Percentiles rank a stretch among this genome's conserved stretches.
These are phyloP conservation scores for Tuber aestivum DNA, from an alignment of 495 filamentous ascomycete species.

Conservation along the genomic window DNA sequence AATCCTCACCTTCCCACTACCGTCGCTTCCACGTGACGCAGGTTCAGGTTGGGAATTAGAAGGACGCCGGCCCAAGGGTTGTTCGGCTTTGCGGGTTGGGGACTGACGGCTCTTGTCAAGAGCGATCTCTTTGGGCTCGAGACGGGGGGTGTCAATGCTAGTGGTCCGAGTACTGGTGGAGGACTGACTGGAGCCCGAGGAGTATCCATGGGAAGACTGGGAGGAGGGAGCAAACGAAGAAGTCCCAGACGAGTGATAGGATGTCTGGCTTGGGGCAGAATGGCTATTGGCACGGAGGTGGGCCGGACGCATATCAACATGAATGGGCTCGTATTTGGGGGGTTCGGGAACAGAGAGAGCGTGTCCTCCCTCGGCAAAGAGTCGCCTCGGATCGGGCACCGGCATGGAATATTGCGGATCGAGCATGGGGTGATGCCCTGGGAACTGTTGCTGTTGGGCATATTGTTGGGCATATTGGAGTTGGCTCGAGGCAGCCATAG, in stretches of 20 bases:
- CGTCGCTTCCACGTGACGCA: constrained; percentile 31
- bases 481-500: constrained; percentile 12
- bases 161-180: constrained; percentile 38
- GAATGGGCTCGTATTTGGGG: constrained; percentile 21
- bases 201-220: constrained; percentile 40
- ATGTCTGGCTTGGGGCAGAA: constrained; percentile 19
- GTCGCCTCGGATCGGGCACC: constrained; percentile 19
- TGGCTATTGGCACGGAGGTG: constrained; percentile 30
- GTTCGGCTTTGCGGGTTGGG: constrained; percentile 18
- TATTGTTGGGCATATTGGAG: constrained; percentile 34
- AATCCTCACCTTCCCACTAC: constrained; percentile 29
- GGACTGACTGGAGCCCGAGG: constrained; percentile 39
- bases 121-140: constrained; percentile 31
- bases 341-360: constrained; percentile 28
- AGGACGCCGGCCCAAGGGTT: constrained; percentile 20
- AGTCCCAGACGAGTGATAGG: constrained; percentile 30
- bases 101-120: constrained; percentile 28
- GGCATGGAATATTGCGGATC: constrained; percentile 9
- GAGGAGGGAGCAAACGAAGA: constrained; percentile 33
- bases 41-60: constrained; percentile 31
- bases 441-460: constrained; percentile 26
- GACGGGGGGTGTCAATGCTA: constrained; percentile 38
- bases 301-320: constrained; percentile 27
- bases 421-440: constrained; percentile 25
- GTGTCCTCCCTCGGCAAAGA: constrained; percentile 19